These are phyloP conservation scores for Chalciporus sphaerocephalus DNA, from an alignment of 768 basidiomycete genomes.

Conservation along the genomic window DNA sequence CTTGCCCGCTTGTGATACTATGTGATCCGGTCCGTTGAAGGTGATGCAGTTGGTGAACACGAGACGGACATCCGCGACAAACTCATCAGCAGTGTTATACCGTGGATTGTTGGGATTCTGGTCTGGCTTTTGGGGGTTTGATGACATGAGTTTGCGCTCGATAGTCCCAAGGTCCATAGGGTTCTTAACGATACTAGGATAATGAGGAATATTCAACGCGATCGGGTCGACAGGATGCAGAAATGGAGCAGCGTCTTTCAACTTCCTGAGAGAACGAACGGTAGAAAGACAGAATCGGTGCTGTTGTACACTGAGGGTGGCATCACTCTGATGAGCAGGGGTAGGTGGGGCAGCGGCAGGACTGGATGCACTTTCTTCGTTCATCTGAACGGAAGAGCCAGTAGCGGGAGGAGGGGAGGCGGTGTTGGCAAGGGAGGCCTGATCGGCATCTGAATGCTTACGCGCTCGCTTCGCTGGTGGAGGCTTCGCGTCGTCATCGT, in stretches of 20 bases:
- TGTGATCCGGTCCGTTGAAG: conserved; percentile 93
- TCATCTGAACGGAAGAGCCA: conserved; percentile 31
- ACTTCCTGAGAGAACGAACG: conserved; percentile 78
- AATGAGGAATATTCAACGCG: conserved; percentile 82
- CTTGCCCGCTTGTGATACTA: conserved; percentile 73
- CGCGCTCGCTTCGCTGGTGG: conserved; percentile 83
- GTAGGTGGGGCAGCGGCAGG: conserved; percentile 11
- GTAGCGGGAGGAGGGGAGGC: conserved; percentile 72
- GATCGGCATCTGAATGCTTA: conserved; percentile 71
- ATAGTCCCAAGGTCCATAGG: conserved; percentile 96
- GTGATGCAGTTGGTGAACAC: conserved; percentile 84
- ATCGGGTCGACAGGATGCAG: conserved; percentile 84
- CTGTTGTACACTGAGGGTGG: conserved; percentile 63
- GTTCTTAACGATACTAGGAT: conserved; percentile 75
- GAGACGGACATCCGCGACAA: conserved; percentile 78
- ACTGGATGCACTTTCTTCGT: conserved; percentile 21
- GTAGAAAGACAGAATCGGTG: conserved; percentile 76
- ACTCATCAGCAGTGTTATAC: conserved; percentile 74
- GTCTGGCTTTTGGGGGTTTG: conserved; percentile 77
- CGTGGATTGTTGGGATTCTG: conserved; percentile 66
- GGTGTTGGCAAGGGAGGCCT: conserved; percentile 68
- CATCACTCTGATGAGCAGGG: conserved; percentile 3
- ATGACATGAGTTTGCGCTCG: conserved; percentile 78
- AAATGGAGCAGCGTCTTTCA: conserved; percentile 81
- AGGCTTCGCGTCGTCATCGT: conserved; percentile 53